A percentile compares a stretch with the other conserved stretches of the same genome.
These are phyloP conservation scores for Diutina pseudorugosa DNA, from an alignment of 1,139 yeast genomes.

Conservation along the genomic window DNA sequence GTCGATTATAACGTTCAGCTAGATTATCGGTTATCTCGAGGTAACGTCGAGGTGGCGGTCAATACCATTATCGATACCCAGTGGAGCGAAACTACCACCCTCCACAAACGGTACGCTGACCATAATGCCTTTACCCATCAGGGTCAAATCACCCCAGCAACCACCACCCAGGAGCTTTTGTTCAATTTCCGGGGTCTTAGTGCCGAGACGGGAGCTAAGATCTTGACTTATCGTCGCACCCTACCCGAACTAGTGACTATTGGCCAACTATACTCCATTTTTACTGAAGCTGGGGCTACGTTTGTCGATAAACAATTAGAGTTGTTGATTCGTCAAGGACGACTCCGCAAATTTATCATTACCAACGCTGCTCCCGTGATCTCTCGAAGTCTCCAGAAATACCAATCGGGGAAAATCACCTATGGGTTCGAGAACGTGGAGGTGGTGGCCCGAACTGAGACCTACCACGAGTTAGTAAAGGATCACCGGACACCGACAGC, in stretches of 20 bases:
- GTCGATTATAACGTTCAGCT: slow-evolving; percentile 16
- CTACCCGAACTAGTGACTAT: slow-evolving; percentile 24
- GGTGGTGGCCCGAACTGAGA: slow-evolving; percentile 18
- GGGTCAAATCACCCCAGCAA: background rate
- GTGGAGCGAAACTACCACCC: slow-evolving; percentile 15
- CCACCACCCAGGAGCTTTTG: background rate
- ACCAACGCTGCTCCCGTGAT: slow-evolving; percentile 36
- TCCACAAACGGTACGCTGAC: background rate
- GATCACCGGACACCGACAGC: slow-evolving; percentile 5
- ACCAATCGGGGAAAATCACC: slow-evolving; percentile 20
- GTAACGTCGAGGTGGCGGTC: slow-evolving; percentile 19
- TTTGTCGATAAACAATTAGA: slow-evolving; percentile 33
- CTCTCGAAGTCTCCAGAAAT: slow-evolving; percentile 20
- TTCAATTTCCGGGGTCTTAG: background rate
- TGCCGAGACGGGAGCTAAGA: slow-evolving; percentile 15
- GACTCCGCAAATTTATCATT: slow-evolving; percentile 26
- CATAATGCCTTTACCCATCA: background rate
- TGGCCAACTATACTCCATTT: slow-evolving; percentile 31
- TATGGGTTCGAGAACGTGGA: slow-evolving; percentile 37
- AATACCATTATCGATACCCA: slow-evolving; percentile 23
- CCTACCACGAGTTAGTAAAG: slow-evolving; percentile 14
- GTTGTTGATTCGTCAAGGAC: slow-evolving; percentile 20
- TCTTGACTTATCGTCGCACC: slow-evolving; percentile 22
- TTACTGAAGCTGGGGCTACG: slow-evolving; percentile 27
- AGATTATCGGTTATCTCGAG: slow-evolving; percentile 26